These are phyloP conservation scores for Leucogyrophana mollusca DNA, from an alignment of 768 basidiomycete genomes.

Conservation along the genomic window DNA sequence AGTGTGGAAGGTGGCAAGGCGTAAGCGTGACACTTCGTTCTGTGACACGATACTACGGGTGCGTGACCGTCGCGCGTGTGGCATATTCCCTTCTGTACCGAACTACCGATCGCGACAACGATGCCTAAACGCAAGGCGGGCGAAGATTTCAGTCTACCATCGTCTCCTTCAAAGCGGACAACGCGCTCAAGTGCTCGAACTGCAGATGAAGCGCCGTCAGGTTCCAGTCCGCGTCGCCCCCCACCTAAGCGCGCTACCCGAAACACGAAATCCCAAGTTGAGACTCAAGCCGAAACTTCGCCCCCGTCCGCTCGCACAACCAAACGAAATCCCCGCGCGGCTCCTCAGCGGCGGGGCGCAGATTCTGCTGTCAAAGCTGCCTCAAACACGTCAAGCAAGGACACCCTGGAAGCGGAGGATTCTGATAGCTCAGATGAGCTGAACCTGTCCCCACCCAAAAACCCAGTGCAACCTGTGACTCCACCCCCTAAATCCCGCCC, in stretches of 20 bases:
- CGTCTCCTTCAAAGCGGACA: conserved; percentile 33
- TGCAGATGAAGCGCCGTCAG: neutral
- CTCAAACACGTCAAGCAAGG: too few species aligned
- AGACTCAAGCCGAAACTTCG: neutral
- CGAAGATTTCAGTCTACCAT: conserved; percentile 9
- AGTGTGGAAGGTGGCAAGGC: too few species aligned
- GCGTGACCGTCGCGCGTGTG: conserved; percentile 19
- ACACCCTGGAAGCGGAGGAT: neutral
- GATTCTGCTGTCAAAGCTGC: too few species aligned
- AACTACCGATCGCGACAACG: conserved; percentile 19
- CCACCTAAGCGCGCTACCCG: too few species aligned
- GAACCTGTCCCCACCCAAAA: conserved; percentile 17
- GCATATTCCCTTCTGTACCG: neutral
- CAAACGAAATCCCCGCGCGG: too few species aligned
- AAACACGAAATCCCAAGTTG: neutral
- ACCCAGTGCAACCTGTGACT: conserved; percentile 15
- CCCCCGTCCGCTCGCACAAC: conserved; percentile 3
- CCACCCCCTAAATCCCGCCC: conserved; percentile 15
- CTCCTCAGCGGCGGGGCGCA: too few species aligned
- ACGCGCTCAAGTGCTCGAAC: conserved; percentile 21
- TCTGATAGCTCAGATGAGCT: conserved; percentile 27
- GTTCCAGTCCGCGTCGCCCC: too few species aligned
- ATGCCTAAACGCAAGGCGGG: conserved; percentile 46
- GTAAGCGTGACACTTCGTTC: conserved; percentile 8
- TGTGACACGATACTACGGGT: conserved; percentile 16